Base-by-base conservation (phyloP, 2,329 filamentous ascomycete genomes). In the Aureobasidium sp. region DNA sequence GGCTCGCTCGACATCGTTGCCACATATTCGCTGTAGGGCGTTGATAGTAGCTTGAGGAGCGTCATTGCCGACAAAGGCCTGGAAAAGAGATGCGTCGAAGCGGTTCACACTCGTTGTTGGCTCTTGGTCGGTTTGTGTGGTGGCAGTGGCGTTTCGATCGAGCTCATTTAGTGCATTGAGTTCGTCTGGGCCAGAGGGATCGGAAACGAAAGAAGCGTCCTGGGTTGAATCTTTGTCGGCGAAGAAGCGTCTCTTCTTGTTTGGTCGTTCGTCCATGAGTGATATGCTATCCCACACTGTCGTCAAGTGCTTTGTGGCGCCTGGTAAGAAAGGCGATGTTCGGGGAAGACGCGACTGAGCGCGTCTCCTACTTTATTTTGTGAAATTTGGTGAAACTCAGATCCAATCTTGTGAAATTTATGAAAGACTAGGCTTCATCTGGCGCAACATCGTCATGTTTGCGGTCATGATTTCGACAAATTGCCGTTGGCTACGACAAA, bases 191-290 rank as follows among this genome's bases (percentile, higher is more conserved):
- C 69, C 67, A 25, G 71, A 71, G 3, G 71, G 65, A 49, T 72
- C 68, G 29, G 69, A 61, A 15, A 67, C 65, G 34, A 71, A 66
- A 11, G 70, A 67, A 34, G 64, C 57, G 44, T 71, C 66, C 47
- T 66, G 52, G 50, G 63, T 68, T 10, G 68, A 61, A 11, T 75
- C 72, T 32, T 81, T 78, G 48, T 85, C 82, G 16, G 79, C 76
- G 66, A 87, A 87, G 73, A 86, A 86, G 32, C 84, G 81, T 64
- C 82, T 78, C 72, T 85, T 86, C 73, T 87, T 87, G 29, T 73
- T 71, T 5, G 84, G 85, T 25, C 81, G 75, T 48, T 83, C 77
- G 54, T 83, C 77, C 49, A 79, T 69, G 63, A 77, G 74, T n/a
- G 71, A 65, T 55, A 72, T 70, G 63, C 72, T 72, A 49, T 54